These are phyloP conservation scores for Trichoderma atrobrunneum DNA, from an alignment of 2,329 filamentous ascomycete genomes.

Conservation along the genomic window DNA sequence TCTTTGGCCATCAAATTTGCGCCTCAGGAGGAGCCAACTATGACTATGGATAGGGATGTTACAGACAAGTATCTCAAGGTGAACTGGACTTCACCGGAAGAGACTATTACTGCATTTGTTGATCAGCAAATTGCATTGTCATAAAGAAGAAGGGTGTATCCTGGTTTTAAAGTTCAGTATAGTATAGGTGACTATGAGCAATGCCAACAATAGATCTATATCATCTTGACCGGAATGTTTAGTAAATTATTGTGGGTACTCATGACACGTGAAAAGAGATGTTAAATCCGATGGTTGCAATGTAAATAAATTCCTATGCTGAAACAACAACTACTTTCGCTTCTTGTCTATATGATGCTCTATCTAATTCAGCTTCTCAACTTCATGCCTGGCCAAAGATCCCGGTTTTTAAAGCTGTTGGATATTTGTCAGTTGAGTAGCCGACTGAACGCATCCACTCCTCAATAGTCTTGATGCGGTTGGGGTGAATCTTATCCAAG, in stretches of 20 bases:
- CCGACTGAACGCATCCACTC: constrained; percentile 21
- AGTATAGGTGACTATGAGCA: neutral
- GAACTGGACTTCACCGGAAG: neutral
- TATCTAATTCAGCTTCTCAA: neutral
- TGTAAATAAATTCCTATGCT: neutral
- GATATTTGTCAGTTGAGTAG: constrained; percentile 18
- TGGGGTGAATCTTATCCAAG: constrained; percentile 19
- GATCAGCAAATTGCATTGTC: constrained; percentile 3
- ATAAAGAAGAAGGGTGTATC: neutral
- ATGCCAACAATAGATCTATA: neutral
- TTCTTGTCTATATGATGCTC: neutral
- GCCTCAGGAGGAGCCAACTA: neutral
- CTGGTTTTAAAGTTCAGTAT: neutral
- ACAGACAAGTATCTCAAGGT: neutral
- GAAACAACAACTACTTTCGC: neutral
- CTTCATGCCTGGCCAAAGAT: neutral
- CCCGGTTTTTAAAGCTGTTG: neutral
- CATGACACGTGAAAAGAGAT: neutral
- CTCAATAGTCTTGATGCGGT: constrained; percentile 16
- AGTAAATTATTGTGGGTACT: neutral
- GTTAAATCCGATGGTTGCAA: neutral
- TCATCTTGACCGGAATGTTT: neutral
- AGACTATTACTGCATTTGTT: neutral
- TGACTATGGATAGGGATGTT: neutral
- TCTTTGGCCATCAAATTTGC: neutral